A percentile compares a stretch with the other conserved stretches of the same genome.
These are phyloP conservation scores for Tricholoma sp. DNA, from an alignment of 768 basidiomycete species.

Conservation along the genomic window DNA sequence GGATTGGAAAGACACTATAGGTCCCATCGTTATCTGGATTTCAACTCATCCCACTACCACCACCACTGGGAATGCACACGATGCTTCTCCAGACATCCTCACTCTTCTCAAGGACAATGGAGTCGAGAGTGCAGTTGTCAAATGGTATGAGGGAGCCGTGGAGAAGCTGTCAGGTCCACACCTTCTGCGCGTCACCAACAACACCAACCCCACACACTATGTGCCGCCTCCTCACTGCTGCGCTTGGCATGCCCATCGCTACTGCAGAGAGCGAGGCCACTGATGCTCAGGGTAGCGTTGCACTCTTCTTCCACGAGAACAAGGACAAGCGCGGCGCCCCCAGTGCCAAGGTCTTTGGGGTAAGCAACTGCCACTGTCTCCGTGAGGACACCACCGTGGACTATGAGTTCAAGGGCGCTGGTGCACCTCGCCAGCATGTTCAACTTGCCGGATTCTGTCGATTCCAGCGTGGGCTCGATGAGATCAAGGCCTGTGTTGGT, in stretches of 20 bases:
- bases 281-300: conserved; percentile 26
- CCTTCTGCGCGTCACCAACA: conserved; percentile 17
- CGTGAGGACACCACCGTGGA: conserved; percentile 18
- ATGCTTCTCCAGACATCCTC: conserved; percentile 32
- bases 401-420: conserved; percentile 22
- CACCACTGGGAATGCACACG: conserved; percentile 21
- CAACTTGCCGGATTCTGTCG: conserved; percentile 8
- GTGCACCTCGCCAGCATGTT: conserved; percentile 14
- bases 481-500: conserved; percentile 17
- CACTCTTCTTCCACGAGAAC: conserved; percentile 26
- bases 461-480: conserved; percentile 21
- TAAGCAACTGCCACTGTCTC: conserved; percentile 26
- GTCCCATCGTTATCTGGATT: conserved; percentile 35
- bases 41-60: conserved; percentile 26
- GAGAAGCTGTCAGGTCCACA: conserved; percentile 22
- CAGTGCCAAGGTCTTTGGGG: conserved; percentile 19
- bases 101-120: conserved; percentile 23
- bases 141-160: conserved; percentile 31
- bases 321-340: conserved; percentile 18
- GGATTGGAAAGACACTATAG: conserved; percentile 25
- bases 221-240: conserved; percentile 20
- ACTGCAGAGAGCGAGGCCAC: conserved; percentile 6
- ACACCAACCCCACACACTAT: conserved; percentile 12
- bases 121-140: conserved; percentile 29
- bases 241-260: conserved; percentile 25